Conservation (phyloP, 345 rosid species). For the Linum usitatissimum region DNA sequence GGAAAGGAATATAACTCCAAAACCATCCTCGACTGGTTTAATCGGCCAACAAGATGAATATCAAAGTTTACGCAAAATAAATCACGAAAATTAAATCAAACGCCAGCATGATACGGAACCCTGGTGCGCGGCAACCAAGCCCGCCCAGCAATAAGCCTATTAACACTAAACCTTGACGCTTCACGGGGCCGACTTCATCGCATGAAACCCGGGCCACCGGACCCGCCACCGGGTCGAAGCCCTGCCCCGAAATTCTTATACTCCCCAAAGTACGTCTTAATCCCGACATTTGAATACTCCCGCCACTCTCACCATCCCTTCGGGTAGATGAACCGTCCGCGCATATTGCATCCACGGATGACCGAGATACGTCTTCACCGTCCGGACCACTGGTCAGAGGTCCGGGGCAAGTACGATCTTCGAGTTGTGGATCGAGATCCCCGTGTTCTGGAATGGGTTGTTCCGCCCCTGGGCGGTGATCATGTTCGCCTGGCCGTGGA, state of each 20-base stretch:
- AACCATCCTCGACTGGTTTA: too few species aligned
- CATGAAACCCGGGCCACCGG: slow-evolving; percentile 37
- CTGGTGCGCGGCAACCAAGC: slow-evolving; percentile 25
- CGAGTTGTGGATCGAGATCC: slow-evolving; percentile 44
- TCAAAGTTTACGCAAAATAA: too few species aligned
- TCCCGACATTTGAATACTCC: slow-evolving; percentile 19
- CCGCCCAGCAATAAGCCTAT: slow-evolving; percentile 18
- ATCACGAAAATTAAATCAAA: slow-evolving; percentile 6
- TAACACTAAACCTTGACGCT: slow-evolving; percentile 20
- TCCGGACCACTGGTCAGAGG: slow-evolving; percentile 12
- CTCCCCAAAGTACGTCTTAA: slow-evolving; percentile 34
- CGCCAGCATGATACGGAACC: slow-evolving; percentile 19
- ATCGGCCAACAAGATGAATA: too few species aligned
- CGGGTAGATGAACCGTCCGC: slow-evolving; percentile 37
- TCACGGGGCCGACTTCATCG: slow-evolving; percentile 9
- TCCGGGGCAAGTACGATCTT: slow-evolving; percentile 38
- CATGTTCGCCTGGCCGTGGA: slow-evolving; percentile 29
- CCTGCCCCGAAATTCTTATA: slow-evolving; percentile 36
- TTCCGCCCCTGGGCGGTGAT: slow-evolving; percentile 60
- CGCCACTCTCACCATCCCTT: slow-evolving; percentile 61
- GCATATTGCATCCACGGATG: slow-evolving; percentile 62
- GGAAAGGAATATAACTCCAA: too few species aligned
- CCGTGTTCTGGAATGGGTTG: slow-evolving; percentile 42
- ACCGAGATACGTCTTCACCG: slow-evolving; percentile 40
- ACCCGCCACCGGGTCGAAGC: slow-evolving; percentile 37